Base-by-base conservation (phyloP, 225 moss, liverwort and hornwort genomes). In the Pseudisothecium myosuroides region DNA sequence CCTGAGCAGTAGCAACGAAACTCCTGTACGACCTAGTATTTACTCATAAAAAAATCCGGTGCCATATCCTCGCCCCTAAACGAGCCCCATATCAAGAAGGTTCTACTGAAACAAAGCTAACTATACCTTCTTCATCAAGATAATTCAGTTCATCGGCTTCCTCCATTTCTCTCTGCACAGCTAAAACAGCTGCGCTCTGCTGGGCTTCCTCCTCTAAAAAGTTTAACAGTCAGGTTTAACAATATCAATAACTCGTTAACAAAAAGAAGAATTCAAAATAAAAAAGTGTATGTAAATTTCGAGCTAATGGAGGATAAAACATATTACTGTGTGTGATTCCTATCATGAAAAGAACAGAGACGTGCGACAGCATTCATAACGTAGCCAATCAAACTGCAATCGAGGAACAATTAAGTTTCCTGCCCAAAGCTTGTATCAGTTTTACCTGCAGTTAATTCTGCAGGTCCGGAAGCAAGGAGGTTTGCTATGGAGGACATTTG, bases 141-240 rank as follows among this genome's bases (percentile, higher is more conserved):
- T 96, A 95, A 91, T 97, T 99, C 32, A 95, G 91, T 94, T 99
- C 99, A 90, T 99, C 99, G 29, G 99, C 99, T 82, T 99, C 99
- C 65, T 94, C 97, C 96, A 99, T 96, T 94, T 99, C 99, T 90
- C 94, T 92, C 87, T 97, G 97, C 77, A 97, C 96, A 89, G 95
- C 94, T 92, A 94, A 91, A 84, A 99, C 93, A 83, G 96, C 97
- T 85, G 96, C 94, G 87, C 92, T 95, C 86, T 95, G 94, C 87
- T 95, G 96, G 60, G 97, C 96, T 89, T 96, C 93, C 89, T 99
- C 97, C 88, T 99, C 99, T 99, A 82, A 89, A 76, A 87, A n/a
- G 6, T 55, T n/a, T 4, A 56, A 78, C 72, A 78, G 37, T 9
- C 72, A 77, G 66, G 41, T 60, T 37, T 74, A 59, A 80, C 32